Evolutionary conservation across 176 grass and related monocot genomes (phyloP), one percentile per base, ranked within the genome.

Genomic region (Carex parvula): DNA sequence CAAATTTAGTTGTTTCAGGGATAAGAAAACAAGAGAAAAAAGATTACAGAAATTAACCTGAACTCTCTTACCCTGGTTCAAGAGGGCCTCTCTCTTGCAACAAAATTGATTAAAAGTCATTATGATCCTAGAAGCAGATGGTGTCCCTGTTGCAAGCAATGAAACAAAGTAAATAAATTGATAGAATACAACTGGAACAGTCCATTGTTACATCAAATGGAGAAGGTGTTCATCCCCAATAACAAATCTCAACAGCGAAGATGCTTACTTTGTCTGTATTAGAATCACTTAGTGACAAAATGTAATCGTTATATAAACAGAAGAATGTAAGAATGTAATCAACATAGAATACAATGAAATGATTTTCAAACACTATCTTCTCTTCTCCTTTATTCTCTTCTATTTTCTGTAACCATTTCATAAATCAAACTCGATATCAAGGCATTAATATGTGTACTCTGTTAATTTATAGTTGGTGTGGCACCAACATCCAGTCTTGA

Each of bases 31-130:
- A 8, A 35, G 68, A 73, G 24, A 7, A 53, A 20, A 85, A n/a
- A 82, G 52, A 52, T 26, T 30, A 14, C 10, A 4, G 22, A 22
- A 20, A 16, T 50, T 55, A 78, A 32, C 15, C 13, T 33, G 59
- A 88, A 48, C 6, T n/a, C 21, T 26, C 14, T 84, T 88, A 94
- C 90, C 88, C 60, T 89, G 88, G 32, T 95, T 96, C 22, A 84
- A 85, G 35, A 83, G 69, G 81, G 80, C 62, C 71, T 95, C 87
- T 70, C 91, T 88, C 57, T 92, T 95, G 87, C 91, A 99, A 79
- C 91, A 99, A 6, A 94, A 86, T 86, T 86, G 85, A 72, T 86
- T 73, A 84, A 99, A 84, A 54, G 91, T 87, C 76, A 84, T 84
- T 3, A 92, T 87, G 57, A 96, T 81, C 62, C 84, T 72, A 46